Conservation (phyloP, 352 stramenopile genomes). For the Saprolegnia parasitica region DNA sequence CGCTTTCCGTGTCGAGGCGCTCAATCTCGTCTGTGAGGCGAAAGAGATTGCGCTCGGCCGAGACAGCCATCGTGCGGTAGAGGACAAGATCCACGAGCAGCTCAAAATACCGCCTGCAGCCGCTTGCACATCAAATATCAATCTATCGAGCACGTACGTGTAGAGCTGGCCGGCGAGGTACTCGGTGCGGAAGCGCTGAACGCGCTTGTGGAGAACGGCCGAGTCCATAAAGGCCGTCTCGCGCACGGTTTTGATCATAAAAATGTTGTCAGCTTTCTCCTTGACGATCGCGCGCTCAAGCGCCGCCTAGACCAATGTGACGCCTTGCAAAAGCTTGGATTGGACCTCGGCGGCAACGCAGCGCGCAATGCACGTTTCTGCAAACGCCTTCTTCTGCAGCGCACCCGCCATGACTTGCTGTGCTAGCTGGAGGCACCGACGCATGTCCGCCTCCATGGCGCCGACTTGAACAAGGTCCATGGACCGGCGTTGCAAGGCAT, state of each 20-base stretch:
- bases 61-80: background rate
- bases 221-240: constrained; percentile 50
- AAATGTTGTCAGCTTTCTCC: constrained; percentile 21
- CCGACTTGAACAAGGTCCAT: constrained; percentile 18
- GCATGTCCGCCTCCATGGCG: constrained; percentile 13
- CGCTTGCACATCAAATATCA: background rate
- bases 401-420: constrained; percentile 20
- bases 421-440: constrained; percentile 35
- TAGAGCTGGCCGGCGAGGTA: constrained; percentile 56
- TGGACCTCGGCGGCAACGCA: constrained; percentile 18
- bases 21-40: constrained; percentile 9
- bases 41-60: constrained; percentile 7
- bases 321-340: background rate
- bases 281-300: constrained; percentile 12
- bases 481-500: background rate
- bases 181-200: constrained; percentile 54
- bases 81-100: constrained; percentile 18
- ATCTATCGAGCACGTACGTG: constrained; percentile 14
- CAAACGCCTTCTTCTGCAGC: constrained; percentile 3
- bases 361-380: constrained; percentile 19
- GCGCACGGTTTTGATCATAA: constrained; percentile 24
- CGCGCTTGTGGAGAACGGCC: constrained; percentile 53
- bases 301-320: constrained; percentile 1
- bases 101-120: constrained; percentile 23
- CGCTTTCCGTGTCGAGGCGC: constrained; percentile 12